A percentile compares a stretch with the other conserved stretches of the same genome.
Evolutionary conservation across 768 basidiomycete genomes (phyloP).

Genomic region (Boletus tomentosulus): DNA sequence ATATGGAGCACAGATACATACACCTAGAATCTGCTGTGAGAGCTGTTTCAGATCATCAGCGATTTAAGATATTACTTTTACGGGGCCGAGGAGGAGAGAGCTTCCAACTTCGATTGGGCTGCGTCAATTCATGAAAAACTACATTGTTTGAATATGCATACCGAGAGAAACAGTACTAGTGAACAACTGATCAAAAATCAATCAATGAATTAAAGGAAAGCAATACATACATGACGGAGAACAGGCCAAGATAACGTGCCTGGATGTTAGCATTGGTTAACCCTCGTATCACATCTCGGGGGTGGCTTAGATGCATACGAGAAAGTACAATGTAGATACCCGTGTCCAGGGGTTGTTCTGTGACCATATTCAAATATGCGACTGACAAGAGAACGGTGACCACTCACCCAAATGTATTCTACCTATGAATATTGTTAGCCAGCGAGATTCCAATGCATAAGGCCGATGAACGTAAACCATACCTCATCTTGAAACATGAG

Average conservation of each 20-base stretch:
- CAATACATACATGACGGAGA: neutral
- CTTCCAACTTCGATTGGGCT: conserved; percentile 4
- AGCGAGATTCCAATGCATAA: neutral
- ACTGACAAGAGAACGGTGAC: neutral
- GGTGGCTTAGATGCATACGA: neutral
- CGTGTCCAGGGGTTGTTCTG: neutral
- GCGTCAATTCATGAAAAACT: neutral
- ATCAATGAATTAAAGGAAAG: neutral
- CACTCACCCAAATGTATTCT: neutral
- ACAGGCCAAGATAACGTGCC: neutral
- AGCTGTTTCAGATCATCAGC: too few relatives aligned
- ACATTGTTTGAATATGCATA: neutral
- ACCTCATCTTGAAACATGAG: neutral
- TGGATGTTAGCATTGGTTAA: neutral
- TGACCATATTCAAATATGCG: neutral
- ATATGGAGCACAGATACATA: neutral
- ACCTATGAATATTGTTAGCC: neutral
- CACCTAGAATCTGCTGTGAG: neutral
- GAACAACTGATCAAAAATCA: neutral
- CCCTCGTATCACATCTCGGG: too few relatives aligned
- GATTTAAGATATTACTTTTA: neutral
- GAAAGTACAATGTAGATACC: neutral
- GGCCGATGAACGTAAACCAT: too few relatives aligned
- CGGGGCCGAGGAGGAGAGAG: conserved; percentile 8
- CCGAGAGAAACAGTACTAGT: neutral